Evolutionary conservation across 164 flowering plant species (phyloP), one percentile per base, ranked within the genome.

Genomic region (Vitis cinerea): DNA sequence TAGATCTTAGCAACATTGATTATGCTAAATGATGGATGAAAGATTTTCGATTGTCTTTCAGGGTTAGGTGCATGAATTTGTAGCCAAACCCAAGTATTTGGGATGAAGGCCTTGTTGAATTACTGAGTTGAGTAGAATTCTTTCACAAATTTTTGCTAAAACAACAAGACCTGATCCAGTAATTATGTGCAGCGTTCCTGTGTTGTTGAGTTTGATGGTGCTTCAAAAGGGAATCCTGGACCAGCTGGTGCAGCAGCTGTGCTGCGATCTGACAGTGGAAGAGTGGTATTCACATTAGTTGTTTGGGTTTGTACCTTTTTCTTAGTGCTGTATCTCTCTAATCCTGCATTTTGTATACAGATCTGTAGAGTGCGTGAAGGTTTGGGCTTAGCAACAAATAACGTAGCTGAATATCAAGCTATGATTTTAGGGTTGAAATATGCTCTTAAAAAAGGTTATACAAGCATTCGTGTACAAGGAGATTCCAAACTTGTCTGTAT

Each of bases 171-270:
- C 60, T 69, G 63, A 55, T 55, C 48, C 8, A 44, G 1, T 58
- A 51, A 51, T 48, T 37, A 31, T 63, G 11, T 71, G 70, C 78
- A 93, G 96, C 68, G 48, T 1, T 79, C 87, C 48, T 93, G 92
- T 75, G 62, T 79, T 72, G 79, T 95, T 66, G 89, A 93, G 83
- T 93, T 96, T 81, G 98, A 96, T 84, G 99, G 99, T 70, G 97
- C 97, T 63, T 88, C 97, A 60, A 95, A 90, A 80, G 97, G 97
- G 73, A 96, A 96, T 80, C 98, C 99, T 70, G 98, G 99, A 73
- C 83, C 19, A 77, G 89, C 95, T 77, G 98, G 97, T 67, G 97
- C 98, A 52, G 98, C 93, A 67, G 99, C 90, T 73, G 75, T 95
- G 31, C 72, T 95, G 66, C 87, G 92, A 57, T 74, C 87, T 16